Conservation (phyloP, 1,284 basidiomycete species). For the Ceratobasidium sp. region DNA sequence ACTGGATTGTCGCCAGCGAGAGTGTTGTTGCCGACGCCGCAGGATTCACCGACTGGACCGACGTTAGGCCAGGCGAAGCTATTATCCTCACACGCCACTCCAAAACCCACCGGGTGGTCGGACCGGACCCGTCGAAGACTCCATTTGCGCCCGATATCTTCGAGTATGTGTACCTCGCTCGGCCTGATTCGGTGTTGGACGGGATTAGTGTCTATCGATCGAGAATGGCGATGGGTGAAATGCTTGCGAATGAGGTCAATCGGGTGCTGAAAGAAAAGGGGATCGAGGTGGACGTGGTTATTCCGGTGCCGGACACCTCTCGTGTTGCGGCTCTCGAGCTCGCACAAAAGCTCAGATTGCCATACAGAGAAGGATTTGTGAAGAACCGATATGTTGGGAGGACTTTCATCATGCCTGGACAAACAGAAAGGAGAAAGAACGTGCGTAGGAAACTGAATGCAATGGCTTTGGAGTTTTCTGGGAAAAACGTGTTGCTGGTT, state of each 20-base stretch:
- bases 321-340: slow-evolving; percentile 95
- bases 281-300: slow-evolving; percentile 90
- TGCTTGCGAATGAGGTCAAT: slow-evolving; percentile 87
- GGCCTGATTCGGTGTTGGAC: slow-evolving; percentile 97
- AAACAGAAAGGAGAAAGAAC: slow-evolving; percentile 94
- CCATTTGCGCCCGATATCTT: slow-evolving; percentile 98
- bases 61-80: slow-evolving; percentile 89
- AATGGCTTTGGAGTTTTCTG: slow-evolving; percentile 97
- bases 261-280: slow-evolving; percentile 74
- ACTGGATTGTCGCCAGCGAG: slow-evolving; percentile 95
- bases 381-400: slow-evolving; percentile 99
- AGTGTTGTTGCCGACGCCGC: slow-evolving; percentile 95
- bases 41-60: slow-evolving; percentile 91
- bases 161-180: slow-evolving; percentile 98
- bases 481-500: slow-evolving; percentile 93
- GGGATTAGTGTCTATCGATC: slow-evolving; percentile 97
- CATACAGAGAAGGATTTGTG: slow-evolving; percentile 98
- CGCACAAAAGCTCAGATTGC: slow-evolving; percentile 88
- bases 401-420: slow-evolving; percentile 99
- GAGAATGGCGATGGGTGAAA: slow-evolving; percentile 99
- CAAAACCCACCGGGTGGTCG: slow-evolving; percentile 77
- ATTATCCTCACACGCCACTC: slow-evolving; percentile 89
- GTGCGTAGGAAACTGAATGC: slow-evolving; percentile 96
- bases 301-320: slow-evolving; percentile 97
- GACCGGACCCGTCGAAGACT: slow-evolving; percentile 59